phyloP scores from a whole-genome alignment of 2,329 filamentous ascomycete species.

The Didymella pomorum region DNA sequence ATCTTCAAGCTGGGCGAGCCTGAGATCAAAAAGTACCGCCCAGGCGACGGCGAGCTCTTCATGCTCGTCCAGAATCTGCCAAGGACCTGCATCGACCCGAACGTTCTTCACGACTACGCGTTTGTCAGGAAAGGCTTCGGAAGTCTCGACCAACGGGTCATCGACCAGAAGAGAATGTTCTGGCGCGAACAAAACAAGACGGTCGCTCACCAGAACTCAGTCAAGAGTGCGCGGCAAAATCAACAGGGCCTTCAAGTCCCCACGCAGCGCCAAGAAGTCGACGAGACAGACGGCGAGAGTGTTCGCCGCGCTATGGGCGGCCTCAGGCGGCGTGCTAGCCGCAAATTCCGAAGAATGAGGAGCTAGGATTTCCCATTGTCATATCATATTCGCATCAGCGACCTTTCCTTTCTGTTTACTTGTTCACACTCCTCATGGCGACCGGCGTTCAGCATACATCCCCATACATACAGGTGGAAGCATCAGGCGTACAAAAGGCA shows the following conservation, averaged over 20 bases:
- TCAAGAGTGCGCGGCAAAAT: constrained; percentile 27
- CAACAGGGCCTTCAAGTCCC: constrained; percentile 11
- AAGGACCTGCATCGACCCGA: constrained; percentile 80
- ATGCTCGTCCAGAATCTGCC: constrained; percentile 91
- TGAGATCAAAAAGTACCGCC: constrained; percentile 75
- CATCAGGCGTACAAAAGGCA: constrained; percentile 19
- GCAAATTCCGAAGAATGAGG: constrained; percentile 36
- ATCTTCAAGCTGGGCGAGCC: constrained; percentile 89
- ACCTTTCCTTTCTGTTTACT: not conserved
- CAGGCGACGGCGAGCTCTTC: constrained; percentile 94
- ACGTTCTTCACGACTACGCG: constrained; percentile 80
- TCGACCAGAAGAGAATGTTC: constrained; percentile 72
- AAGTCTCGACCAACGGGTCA: constrained; percentile 79
- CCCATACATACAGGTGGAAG: constrained; percentile 8
- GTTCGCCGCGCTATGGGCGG: constrained; percentile 31
- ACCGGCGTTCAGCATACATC: constrained; percentile 19
- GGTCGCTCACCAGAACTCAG: constrained; percentile 33
- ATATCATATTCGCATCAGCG: not conserved
- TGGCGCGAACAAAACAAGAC: constrained; percentile 45
- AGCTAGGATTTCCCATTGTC: constrained; percentile 1
- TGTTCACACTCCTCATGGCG: constrained; percentile 3
- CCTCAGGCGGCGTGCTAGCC: constrained; percentile 35
- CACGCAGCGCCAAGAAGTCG: constrained; percentile 15
- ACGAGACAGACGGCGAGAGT: constrained; percentile 36
- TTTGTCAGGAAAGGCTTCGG: constrained; percentile 82